Evolutionary conservation across 306 rosid species (phyloP).

Genomic region (Rosa chinensis): DNA sequence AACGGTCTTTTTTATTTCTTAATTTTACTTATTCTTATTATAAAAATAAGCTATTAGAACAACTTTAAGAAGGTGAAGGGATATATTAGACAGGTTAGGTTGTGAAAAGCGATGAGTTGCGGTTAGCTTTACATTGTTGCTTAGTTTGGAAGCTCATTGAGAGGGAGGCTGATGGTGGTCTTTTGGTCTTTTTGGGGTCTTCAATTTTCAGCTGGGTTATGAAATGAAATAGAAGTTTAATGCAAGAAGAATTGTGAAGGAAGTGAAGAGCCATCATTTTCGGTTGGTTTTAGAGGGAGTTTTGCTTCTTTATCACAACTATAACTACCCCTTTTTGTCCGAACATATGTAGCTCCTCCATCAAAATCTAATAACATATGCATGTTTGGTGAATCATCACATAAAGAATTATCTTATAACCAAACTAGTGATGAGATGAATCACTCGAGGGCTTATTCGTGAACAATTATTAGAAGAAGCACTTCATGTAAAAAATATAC

Average conservation of each 20-base stretch:
- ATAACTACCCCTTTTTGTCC: constrained; percentile 55
- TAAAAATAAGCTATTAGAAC: not conserved
- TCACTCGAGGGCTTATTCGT: not conserved
- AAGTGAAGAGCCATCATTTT: constrained; percentile 31
- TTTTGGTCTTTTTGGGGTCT: constrained; percentile 2
- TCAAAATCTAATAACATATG: constrained; percentile 60
- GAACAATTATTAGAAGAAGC: not conserved
- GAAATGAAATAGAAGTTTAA: constrained; percentile 27
- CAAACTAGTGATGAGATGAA: not conserved
- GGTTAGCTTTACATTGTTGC: constrained; percentile 58
- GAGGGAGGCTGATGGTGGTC: constrained; percentile 9
- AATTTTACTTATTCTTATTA: not conserved
- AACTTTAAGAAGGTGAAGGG: not conserved
- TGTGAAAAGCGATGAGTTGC: constrained; percentile 35
- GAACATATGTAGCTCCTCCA: constrained; percentile 45
- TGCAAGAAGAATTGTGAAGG: constrained; percentile 41
- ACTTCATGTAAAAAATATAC: no score
- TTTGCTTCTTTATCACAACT: constrained; percentile 86
- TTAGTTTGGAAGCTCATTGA: constrained; percentile 44
- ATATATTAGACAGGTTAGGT: not conserved
- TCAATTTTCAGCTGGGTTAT: constrained; percentile 28
- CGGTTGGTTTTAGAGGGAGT: constrained; percentile 4
- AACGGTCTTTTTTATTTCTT: not conserved
- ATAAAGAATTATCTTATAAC: not conserved
- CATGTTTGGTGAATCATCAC: constrained; percentile 61